Base-by-base conservation (phyloP, 2,329 filamentous ascomycete species). In the Periglandula ipomoeae region DNA sequence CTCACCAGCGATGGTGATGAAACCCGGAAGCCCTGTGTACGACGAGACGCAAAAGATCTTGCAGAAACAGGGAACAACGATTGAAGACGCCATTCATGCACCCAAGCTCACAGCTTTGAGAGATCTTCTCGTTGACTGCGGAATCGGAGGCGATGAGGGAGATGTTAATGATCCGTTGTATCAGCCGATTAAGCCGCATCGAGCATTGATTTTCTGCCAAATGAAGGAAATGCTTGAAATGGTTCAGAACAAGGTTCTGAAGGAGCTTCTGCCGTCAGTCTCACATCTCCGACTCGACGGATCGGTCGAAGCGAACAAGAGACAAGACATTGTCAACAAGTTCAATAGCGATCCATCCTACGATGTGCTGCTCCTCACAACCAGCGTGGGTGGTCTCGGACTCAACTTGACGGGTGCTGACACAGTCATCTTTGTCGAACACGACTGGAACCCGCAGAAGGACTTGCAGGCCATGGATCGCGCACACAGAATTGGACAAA, bases 151-250 rank as follows among this genome's bases (percentile, higher is more conserved):
- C 35, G 83, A 89, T 53, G 78, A 80, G 15, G 70, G 70, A n/a
- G 77, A 79, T 46, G 67, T 70, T 1, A 78, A 72, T 46, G 78
- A 82, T 51, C 78, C 78, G 2, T 69, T 82, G 15, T 82, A 82
- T 59, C 78, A 88, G 65, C 94, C 90, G 37, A 94, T 98, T 64
- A 95, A 93, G 53, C 93, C 91, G 26, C 93, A 98, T 64, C 87
- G 93, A 40, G 94, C 93, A 0, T 79, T 98, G 24, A 86, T 98
- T 56, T 98, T 98, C 75, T 98, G 93, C 61, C 93, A 98, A 65
- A 96, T 98, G 89, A 98, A 98, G 70, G 93, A 98, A 66, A 98
- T 98, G 94, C 77, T 98, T 22, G 93, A 98, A 66, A 97, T 98
- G 81, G 94, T 98, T 2, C 90, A 97, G 63, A 89, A 86, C 59